Percentiles rank a stretch among this genome's conserved stretches.
Conservation (phyloP, 1,284 basidiomycete genomes). For the Athelia psychrophila region DNA sequence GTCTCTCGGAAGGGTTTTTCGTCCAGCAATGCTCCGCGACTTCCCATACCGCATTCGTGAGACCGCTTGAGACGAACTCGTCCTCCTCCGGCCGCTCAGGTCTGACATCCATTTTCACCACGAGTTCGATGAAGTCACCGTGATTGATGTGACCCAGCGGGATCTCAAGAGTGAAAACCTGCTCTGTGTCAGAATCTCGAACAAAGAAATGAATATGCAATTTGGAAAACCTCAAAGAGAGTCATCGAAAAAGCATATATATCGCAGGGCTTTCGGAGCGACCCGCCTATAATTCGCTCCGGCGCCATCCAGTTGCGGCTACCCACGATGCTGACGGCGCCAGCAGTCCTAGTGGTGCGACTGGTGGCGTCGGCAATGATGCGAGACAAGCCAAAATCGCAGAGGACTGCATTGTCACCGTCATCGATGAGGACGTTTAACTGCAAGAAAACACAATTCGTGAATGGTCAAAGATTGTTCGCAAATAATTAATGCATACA, state of each 20-base stretch:
- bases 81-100: neutral
- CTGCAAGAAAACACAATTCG: neutral
- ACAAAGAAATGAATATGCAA: neutral
- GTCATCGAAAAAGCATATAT: neutral
- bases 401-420: neutral
- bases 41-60: neutral
- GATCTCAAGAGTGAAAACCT: neutral
- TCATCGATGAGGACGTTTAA: neutral
- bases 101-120: neutral
- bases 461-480: neutral
- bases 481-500: neutral
- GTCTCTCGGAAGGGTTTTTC: neutral
- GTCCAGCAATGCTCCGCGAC: neutral
- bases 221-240: neutral
- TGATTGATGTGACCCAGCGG: neutral
- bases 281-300: neutral
- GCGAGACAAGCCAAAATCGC: neutral
- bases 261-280: neutral
- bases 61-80: neutral
- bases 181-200: neutral
- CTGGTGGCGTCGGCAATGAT: neutral
- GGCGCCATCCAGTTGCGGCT: neutral
- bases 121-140: neutral
- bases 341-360: neutral
- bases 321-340: neutral